phyloP scores from a whole-genome alignment of 2,329 filamentous ascomycete genomes.

The Dendrostoma leiphaemia region DNA sequence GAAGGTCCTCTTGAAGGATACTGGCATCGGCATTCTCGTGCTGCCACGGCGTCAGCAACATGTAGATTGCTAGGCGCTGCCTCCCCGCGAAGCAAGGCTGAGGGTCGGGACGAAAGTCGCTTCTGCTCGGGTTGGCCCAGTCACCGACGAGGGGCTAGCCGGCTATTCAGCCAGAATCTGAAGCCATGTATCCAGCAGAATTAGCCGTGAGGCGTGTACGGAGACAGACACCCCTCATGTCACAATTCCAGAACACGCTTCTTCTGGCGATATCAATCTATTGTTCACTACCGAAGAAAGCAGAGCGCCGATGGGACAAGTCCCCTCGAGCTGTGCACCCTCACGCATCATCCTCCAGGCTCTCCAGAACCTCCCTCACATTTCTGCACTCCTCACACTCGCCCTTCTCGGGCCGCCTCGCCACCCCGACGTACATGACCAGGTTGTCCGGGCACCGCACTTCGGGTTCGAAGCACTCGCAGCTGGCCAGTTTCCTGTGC shows the following conservation, averaged over 20 bases:
- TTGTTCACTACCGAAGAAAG: no score
- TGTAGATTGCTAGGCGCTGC: not conserved
- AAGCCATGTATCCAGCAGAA: no score
- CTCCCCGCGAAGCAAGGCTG: not conserved
- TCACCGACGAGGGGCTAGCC: not conserved
- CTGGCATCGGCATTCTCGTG: no score
- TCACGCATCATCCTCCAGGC: conserved; percentile 26
- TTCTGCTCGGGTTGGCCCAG: not conserved
- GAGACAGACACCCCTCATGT: not conserved
- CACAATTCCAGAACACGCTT: not conserved
- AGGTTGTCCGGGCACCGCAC: conserved; percentile 30
- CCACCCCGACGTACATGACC: conserved; percentile 37
- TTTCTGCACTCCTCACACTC: conserved; percentile 32
- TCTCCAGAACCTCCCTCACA: conserved; percentile 28
- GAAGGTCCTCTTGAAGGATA: no score
- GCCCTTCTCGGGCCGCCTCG: conserved; percentile 28
- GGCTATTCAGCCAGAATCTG: not conserved
- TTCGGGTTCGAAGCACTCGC: conserved; percentile 30
- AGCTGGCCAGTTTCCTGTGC: conserved; percentile 35
- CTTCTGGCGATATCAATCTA: not conserved
- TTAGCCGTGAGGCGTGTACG: not conserved
- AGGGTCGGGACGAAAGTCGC: not conserved
- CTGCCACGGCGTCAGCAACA: not conserved
- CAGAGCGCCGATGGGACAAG: no score
- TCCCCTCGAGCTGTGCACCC: no score